A percentile compares a stretch with the other conserved stretches of the same genome.
Conservation (phyloP, 169 alveolate genomes). For the Blepharisma undulans region DNA sequence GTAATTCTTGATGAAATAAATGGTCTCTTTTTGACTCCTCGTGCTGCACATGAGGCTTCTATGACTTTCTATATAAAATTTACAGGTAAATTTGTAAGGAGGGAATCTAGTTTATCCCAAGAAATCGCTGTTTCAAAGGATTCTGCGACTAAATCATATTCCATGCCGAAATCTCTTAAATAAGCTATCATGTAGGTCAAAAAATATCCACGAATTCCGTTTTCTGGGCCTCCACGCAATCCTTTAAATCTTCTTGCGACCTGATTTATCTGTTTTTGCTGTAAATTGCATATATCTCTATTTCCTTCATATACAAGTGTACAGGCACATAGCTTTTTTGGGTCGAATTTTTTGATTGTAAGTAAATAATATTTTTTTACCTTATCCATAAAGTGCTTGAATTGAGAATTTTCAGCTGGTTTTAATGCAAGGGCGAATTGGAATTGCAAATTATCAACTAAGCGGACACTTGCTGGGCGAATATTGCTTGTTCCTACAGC, state of each 20-base stretch:
- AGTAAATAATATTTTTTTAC: conserved; percentile 74
- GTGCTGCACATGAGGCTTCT: conserved; percentile 57
- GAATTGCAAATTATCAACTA: conserved; percentile 80
- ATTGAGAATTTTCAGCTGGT: conserved; percentile 54
- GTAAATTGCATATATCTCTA: conserved; percentile 54
- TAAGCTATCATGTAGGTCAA: conserved; percentile 81
- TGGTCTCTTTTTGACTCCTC: conserved; percentile 68
- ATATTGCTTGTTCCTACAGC: conserved; percentile 62
- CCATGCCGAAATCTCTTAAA: conserved; percentile 72
- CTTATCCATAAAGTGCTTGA: conserved; percentile 62
- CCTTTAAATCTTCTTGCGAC: conserved; percentile 66
- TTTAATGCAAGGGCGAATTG: conserved; percentile 75
- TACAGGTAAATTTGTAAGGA: conserved; percentile 61
- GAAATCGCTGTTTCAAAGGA: conserved; percentile 81
- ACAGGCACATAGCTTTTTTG: conserved; percentile 75
- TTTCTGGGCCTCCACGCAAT: conserved; percentile 81
- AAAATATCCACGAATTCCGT: conserved; percentile 79
- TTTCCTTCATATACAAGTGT: conserved; percentile 85
- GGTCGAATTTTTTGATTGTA: conserved; percentile 75
- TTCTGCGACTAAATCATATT: conserved; percentile 70
- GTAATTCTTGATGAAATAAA: conserved; percentile 80
- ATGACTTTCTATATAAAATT: conserved; percentile 54
- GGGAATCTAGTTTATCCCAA: conserved; percentile 69
- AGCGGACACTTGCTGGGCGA: conserved; percentile 84
- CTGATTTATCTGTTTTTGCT: conserved; percentile 59